Evolutionary conservation across 1,284 basidiomycete species (phyloP), one percentile per base, ranked within the genome.

Genomic region (Somion occarium): DNA sequence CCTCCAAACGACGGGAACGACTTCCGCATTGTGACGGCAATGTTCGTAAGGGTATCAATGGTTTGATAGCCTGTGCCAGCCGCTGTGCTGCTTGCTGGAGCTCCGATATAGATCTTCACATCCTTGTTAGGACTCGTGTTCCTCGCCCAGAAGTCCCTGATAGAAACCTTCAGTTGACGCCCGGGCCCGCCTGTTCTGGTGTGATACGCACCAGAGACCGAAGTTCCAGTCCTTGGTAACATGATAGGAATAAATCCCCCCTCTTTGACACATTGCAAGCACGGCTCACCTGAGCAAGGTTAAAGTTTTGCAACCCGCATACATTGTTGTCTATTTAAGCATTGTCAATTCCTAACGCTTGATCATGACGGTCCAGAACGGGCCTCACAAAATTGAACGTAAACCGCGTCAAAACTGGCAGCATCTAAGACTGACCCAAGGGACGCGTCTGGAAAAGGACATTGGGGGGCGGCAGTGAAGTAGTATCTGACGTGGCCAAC

Each of bases 1-100:
- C 84, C 84, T 15, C 85, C 83, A 54, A 86, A 87, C 1, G 80
- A 83, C 13, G 83, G 80, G 69, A 85, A 87, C 49, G 74, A 80
- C 19, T 77, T 69, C 38, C 80, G 75, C 75, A 81, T 85, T 54
- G 73, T 63, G 19, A 69, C 67, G 18, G 81, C 73, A 45, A 81
- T 80, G 51, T 52, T 73, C 43, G 68, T 73, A 45, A 88, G 67
- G 7, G 74, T 78, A 22, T 55, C 61, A 42, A 76, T 69, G 38
- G 68, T 58, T 26, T 78, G 72, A 61, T 79, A 83, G 3, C 82
- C 80, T n/a, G 72, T 70, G 2, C 81, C 80, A 25, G 80, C 77
- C n/a, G 81, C 79, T 3, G 71, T 71, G 47, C 66, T 69, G n/a
- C 78, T 78, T 9, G 76, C 81, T 23, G 79, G 80, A 12, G 79